phyloP scores from a whole-genome alignment of 1,284 basidiomycete genomes.

The Sanghuangporus baumii region DNA sequence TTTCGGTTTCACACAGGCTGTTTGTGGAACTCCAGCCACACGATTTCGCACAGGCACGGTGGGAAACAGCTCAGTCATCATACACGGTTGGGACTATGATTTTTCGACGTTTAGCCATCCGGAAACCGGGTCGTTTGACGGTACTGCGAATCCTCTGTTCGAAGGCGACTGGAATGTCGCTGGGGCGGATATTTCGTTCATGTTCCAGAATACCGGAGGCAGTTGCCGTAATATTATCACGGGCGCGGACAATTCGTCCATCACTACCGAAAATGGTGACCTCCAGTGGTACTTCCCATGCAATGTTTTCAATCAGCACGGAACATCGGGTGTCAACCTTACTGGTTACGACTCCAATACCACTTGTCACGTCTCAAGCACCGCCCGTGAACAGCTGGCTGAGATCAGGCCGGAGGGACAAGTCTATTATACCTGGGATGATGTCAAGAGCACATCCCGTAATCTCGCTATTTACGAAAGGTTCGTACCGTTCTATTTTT shows the following conservation, averaged over 20 bases:
- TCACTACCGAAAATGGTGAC: conserved; percentile 49
- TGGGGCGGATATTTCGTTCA: conserved; percentile 85
- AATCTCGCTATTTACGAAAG: conserved; percentile 91
- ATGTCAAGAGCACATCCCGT: conserved; percentile 61
- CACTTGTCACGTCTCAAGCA: conserved; percentile 68
- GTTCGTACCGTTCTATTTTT: conserved; percentile 39
- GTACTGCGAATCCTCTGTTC: conserved; percentile 78
- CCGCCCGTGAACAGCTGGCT: conserved; percentile 47
- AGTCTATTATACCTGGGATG: conserved; percentile 92
- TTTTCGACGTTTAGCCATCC: conserved; percentile 86
- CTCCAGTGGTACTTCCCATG: conserved; percentile 95
- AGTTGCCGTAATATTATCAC: conserved; percentile 78
- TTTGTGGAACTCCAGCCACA: conserved; percentile 82
- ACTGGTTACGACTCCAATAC: conserved; percentile 60
- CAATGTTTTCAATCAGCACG: conserved; percentile 78
- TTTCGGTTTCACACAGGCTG: conserved; percentile 96
- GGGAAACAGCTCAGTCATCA: conserved; percentile 79
- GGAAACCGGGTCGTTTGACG: conserved; percentile 64
- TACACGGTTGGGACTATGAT: conserved; percentile 93
- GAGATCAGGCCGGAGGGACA: conserved; percentile 62
- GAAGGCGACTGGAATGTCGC: conserved; percentile 72
- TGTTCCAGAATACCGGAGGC: conserved; percentile 91
- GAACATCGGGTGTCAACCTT: conserved; percentile 56
- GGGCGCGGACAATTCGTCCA: conserved; percentile 61
- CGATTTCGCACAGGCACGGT: conserved; percentile 79